Evolutionary conservation across 2,329 filamentous ascomycete genomes (phyloP).

Genomic region (Coniochaeta pulveracea): DNA sequence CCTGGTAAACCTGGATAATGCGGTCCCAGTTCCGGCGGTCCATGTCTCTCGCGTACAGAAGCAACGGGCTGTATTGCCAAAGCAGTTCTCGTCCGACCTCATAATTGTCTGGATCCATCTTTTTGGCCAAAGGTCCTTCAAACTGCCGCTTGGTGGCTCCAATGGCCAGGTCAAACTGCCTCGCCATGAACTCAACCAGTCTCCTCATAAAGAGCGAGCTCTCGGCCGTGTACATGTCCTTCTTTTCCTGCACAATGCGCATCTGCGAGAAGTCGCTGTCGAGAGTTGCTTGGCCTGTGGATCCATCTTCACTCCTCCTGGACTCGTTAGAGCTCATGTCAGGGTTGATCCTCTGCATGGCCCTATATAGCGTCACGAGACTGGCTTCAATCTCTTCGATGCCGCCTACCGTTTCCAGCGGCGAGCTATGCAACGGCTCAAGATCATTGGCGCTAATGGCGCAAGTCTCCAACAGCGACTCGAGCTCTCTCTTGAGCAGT

Average conservation of each 20-base stretch:
- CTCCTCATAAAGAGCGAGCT: conserved; percentile 67
- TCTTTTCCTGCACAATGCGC: conserved; percentile 90
- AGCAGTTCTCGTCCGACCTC: conserved; percentile 60
- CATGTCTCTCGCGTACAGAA: conserved; percentile 81
- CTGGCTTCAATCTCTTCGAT: conserved; percentile 68
- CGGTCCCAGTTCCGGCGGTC: conserved; percentile 73
- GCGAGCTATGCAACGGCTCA: conserved; percentile 59
- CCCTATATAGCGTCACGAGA: conserved; percentile 75
- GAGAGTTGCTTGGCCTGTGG: conserved; percentile 38
- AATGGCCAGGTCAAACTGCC: conserved; percentile 67
- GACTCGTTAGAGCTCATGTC: conserved; percentile 47
- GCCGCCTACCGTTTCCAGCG: conserved; percentile 59
- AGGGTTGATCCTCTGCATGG: conserved; percentile 88
- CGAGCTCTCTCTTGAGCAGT: conserved; percentile 77
- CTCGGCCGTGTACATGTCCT: conserved; percentile 73
- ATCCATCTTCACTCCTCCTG: conserved; percentile 35
- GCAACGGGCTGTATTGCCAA: conserved; percentile 80
- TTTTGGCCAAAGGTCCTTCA: conserved; percentile 48
- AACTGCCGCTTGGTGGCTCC: conserved; percentile 57
- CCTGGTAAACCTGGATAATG: conserved; percentile 70
- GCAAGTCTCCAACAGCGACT: conserved; percentile 80
- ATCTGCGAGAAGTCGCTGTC: conserved; percentile 76
- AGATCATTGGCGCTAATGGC: conserved; percentile 73
- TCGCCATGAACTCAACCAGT: conserved; percentile 69
- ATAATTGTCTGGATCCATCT: conserved; percentile 61